phyloP scores from a whole-genome alignment of 148 eudicot genomes.

The Polygonum aviculare region DNA sequence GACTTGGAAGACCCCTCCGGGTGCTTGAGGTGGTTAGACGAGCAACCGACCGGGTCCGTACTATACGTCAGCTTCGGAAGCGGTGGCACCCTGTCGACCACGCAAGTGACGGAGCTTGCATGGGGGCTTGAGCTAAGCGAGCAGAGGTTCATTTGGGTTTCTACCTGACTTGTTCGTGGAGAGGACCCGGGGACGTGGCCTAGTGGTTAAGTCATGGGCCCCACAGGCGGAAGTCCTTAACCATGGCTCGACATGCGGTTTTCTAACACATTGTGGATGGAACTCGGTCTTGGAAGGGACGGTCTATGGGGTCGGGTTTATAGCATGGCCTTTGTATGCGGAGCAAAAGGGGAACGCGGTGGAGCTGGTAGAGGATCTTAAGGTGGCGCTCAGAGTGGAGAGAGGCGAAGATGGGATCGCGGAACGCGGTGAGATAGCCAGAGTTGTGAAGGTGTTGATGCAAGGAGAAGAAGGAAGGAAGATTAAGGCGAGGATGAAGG shows the following conservation, averaged over 20 bases:
- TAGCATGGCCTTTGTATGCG: constrained; percentile 15
- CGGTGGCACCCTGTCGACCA: constrained; percentile 3
- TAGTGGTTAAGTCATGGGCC: constrained; percentile 12
- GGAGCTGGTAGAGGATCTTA: background rate
- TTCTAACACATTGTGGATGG: constrained; percentile 6
- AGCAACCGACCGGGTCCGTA: background rate
- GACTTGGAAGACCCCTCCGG: background rate
- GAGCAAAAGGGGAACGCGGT: constrained; percentile 11
- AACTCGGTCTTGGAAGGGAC: constrained; percentile 12
- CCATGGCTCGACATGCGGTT: constrained; percentile 10
- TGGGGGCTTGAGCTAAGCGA: constrained; percentile 2
- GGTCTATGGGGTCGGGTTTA: constrained; percentile 2
- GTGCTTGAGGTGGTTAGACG: background rate
- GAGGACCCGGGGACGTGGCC: background rate
- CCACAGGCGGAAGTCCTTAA: constrained; percentile 10
- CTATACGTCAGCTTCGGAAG: constrained; percentile 1
- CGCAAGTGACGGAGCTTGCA: background rate
- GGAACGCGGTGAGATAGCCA: background rate
- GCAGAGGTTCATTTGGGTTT: background rate
- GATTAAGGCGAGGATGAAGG: constrained; percentile 6
- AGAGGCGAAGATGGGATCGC: background rate
- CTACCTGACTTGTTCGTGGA: constrained; percentile 11
- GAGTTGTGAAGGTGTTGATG: constrained; percentile 10
- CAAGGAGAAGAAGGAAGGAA: constrained; percentile 4
- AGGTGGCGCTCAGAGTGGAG: constrained; percentile 5